Evolutionary conservation across 176 grass and related monocot species (phyloP).

Genomic region (Areca catechu): DNA sequence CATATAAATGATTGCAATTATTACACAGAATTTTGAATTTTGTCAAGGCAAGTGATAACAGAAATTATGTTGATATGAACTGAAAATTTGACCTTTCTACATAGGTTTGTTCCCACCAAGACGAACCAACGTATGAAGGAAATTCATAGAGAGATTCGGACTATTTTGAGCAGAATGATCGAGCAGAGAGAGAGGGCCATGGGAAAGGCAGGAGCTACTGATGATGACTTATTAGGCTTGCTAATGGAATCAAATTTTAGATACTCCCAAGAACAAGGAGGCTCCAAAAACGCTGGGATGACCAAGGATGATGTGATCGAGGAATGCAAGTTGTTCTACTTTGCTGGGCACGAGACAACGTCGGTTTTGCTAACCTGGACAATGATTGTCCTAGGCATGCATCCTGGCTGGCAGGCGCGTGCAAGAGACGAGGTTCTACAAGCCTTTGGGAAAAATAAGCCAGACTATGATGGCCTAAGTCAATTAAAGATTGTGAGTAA

Average conservation of each 20-base stretch:
- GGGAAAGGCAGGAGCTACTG: conserved; percentile 13
- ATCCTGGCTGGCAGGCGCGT: conserved; percentile 49
- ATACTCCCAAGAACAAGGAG: background rate
- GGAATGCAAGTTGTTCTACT: conserved; percentile 85
- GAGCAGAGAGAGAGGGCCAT: conserved; percentile 31
- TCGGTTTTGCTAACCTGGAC: conserved; percentile 64
- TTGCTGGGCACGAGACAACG: conserved; percentile 63
- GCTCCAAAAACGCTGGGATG: background rate
- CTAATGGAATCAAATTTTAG: conserved; percentile 41
- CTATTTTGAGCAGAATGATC: conserved; percentile 44
- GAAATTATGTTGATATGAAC: too few species aligned
- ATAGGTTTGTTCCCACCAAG: conserved; percentile 51
- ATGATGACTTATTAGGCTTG: conserved; percentile 54
- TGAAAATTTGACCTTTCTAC: background rate
- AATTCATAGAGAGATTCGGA: conserved; percentile 28
- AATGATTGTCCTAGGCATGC: conserved; percentile 29
- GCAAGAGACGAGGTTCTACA: conserved; percentile 55
- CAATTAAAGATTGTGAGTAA: conserved; percentile 55
- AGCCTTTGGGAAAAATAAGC: conserved; percentile 31
- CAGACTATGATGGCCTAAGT: conserved; percentile 34
- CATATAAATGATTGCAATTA: too few species aligned
- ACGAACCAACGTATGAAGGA: conserved; percentile 39
- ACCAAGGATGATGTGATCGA: conserved; percentile 30
- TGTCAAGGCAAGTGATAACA: too few species aligned
- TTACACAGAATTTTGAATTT: too few species aligned